These are phyloP conservation scores for Gnaphalium uliginosum DNA, from an alignment of 129 eudicot genomes.

Conservation along the genomic window DNA sequence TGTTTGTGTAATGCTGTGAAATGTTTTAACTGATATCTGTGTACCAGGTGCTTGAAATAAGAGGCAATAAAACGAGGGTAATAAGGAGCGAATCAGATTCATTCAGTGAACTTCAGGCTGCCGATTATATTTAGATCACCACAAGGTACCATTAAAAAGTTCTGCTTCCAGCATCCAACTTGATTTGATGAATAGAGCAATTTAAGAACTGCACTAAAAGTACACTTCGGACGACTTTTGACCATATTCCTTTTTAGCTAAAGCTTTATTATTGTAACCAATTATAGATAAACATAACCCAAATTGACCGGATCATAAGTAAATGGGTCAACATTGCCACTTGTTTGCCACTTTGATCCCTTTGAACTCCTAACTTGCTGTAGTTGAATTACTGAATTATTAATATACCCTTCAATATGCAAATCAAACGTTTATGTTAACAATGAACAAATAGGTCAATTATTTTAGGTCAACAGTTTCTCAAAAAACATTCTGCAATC, in stretches of 20 bases:
- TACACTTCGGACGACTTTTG: background rate
- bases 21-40: conserved; percentile 2
- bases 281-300: background rate
- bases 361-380: background rate
- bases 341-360: background rate
- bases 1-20: conserved; percentile 16
- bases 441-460: background rate
- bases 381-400: background rate
- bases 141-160: conserved; percentile 37
- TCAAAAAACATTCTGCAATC: background rate
- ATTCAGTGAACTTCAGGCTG: conserved; percentile 67
- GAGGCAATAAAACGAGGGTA: conserved; percentile 64
- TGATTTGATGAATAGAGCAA: background rate
- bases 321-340: background rate
- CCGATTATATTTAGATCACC: conserved; percentile 54
- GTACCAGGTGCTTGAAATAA: conserved; percentile 85
- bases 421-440: background rate
- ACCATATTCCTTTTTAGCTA: background rate
- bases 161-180: conserved; percentile 18
- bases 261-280: background rate
- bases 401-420: background rate
- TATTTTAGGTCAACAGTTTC: background rate
- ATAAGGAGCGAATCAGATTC: conserved; percentile 60
- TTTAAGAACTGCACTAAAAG: background rate
- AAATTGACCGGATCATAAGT: background rate